phyloP scores from a whole-genome alignment of 1,284 basidiomycete species.

The Cystobasidium pallidum region DNA sequence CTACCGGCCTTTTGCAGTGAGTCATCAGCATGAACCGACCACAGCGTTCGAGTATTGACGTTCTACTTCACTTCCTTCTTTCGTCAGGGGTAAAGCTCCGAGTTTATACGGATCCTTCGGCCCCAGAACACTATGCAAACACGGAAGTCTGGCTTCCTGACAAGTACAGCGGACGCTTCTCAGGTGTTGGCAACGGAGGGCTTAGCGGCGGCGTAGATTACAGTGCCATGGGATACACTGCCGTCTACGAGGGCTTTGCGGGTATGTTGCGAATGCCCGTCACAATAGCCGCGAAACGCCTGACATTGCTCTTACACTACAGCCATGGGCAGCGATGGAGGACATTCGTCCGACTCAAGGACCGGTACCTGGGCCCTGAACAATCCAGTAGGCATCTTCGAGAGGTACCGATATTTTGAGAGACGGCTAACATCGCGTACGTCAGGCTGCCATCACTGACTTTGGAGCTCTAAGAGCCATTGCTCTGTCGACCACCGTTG shows the following conservation, averaged over 20 bases:
- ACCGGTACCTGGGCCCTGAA: slow-evolving; percentile 14
- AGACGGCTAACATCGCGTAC: too few relatives aligned
- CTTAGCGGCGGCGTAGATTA: slow-evolving; percentile 3
- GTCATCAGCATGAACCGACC: background rate
- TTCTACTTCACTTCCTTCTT: too few relatives aligned
- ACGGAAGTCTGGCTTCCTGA: slow-evolving; percentile 43
- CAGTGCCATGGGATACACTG: slow-evolving; percentile 6
- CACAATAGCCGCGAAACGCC: too few relatives aligned
- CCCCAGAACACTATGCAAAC: slow-evolving; percentile 16
- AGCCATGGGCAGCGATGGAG: slow-evolving; percentile 9
- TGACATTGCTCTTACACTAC: background rate
- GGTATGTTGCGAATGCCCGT: background rate
- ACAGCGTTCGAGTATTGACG: too few relatives aligned
- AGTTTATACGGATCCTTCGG: background rate
- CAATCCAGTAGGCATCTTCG: slow-evolving; percentile 7
- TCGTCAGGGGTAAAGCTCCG: slow-evolving; percentile 8
- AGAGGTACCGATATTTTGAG: too few relatives aligned
- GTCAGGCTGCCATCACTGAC: background rate
- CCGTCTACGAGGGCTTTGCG: slow-evolving; percentile 25
- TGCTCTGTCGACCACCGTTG: background rate
- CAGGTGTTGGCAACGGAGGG: slow-evolving; percentile 24
- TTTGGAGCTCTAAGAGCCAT: background rate
- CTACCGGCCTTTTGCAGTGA: slow-evolving; percentile 8
- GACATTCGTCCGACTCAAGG: background rate
- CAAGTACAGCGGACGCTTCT: slow-evolving; percentile 36